Percentiles rank a stretch among this genome's conserved stretches.
Conservation (phyloP, 352 stramenopile species). For the Plasmopara halstedii region DNA sequence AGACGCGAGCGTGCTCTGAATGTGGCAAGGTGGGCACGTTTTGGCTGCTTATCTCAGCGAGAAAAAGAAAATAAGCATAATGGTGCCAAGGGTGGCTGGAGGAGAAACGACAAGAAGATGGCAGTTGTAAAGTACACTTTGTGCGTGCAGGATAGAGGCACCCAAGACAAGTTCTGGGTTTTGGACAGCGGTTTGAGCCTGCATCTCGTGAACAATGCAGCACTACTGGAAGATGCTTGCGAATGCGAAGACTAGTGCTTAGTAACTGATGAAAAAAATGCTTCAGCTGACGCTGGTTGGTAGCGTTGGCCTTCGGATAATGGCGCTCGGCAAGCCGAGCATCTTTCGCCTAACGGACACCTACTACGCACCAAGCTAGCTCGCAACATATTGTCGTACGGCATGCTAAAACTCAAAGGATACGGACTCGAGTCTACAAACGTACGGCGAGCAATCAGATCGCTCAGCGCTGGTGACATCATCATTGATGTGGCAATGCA, state of each 20-base stretch:
- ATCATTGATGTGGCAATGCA: neutral
- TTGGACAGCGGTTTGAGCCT: neutral
- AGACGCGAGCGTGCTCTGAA: neutral
- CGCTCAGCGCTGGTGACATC: neutral
- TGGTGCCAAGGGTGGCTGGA: neutral
- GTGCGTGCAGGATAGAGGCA: neutral
- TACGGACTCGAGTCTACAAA: neutral
- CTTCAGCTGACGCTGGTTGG: neutral
- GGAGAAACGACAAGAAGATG: neutral
- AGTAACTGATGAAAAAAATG: neutral
- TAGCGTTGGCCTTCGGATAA: neutral
- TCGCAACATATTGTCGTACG: neutral
- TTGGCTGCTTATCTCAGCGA: neutral
- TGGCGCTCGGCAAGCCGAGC: neutral
- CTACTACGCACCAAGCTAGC: neutral
- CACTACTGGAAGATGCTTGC: neutral
- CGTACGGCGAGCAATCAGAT: neutral
- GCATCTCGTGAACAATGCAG: neutral
- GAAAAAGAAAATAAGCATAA: neutral
- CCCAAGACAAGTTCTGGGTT: neutral
- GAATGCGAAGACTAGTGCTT: no score
- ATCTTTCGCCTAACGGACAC: neutral
- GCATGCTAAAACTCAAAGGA: neutral
- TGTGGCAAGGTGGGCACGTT: neutral
- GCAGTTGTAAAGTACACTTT: neutral